Conservation (phyloP, 768 basidiomycete genomes). For the Pleurotus tuoliensis region DNA sequence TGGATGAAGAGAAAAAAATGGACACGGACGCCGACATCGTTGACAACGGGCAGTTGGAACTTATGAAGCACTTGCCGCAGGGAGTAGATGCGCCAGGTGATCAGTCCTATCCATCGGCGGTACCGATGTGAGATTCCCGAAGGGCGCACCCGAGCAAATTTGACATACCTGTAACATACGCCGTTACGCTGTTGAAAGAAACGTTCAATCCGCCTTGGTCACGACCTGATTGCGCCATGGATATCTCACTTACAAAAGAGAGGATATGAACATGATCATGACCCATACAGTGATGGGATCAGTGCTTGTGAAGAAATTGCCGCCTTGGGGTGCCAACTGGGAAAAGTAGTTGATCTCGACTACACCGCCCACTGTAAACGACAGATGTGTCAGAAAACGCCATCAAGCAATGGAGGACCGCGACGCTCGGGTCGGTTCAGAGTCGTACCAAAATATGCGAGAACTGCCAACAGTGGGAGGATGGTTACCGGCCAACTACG, state of each 20-base stretch:
- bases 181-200: neutral
- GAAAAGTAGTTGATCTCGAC: neutral
- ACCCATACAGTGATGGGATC: neutral
- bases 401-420: neutral
- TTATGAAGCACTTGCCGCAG: neutral
- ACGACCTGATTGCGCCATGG: no score
- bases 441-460: neutral
- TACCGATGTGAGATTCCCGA: neutral
- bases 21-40: neutral
- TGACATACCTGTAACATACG: neutral
- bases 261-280: constrained; percentile 1
- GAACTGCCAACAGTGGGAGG: neutral
- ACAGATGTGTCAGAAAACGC: neutral
- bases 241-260: neutral
- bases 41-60: neutral
- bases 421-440: no score
- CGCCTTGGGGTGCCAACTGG: neutral
- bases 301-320: neutral
- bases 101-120: neutral
- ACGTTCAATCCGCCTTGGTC: no score
- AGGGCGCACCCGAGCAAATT: neutral
- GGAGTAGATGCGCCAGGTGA: neutral
- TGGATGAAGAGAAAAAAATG: no score
- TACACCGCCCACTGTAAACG: neutral
- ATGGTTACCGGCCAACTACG: neutral